Evolutionary conservation across 208 protist species (phyloP).

Genomic region (Leishmania lainsoni): DNA sequence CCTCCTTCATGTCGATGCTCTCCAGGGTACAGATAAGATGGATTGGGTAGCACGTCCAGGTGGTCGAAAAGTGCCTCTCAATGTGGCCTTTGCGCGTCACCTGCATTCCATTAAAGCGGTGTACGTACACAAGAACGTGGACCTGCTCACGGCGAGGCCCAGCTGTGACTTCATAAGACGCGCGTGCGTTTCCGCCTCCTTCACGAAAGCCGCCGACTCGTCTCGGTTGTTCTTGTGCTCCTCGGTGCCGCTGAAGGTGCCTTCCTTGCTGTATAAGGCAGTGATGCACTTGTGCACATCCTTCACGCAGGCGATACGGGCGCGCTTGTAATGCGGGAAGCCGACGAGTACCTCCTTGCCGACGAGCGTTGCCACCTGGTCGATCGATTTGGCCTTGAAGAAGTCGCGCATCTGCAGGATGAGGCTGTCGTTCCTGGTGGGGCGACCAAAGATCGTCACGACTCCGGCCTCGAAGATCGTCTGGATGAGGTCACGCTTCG

Average conservation of each 20-base stretch:
- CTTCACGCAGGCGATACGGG: conserved; percentile 71
- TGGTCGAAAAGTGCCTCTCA: conserved; percentile 68
- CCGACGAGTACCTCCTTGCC: conserved; percentile 85
- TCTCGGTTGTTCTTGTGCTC: conserved; percentile 68
- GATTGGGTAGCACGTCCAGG: conserved; percentile 81
- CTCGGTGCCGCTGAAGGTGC: conserved; percentile 58
- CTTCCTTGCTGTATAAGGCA: conserved; percentile 63
- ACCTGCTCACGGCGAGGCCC: conserved; percentile 68
- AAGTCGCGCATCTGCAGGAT: conserved; percentile 57
- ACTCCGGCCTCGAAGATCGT: conserved; percentile 54
- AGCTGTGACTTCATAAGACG: conserved; percentile 81
- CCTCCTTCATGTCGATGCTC: conserved; percentile 64
- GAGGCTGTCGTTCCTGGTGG: conserved; percentile 73
- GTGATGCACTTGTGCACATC: conserved; percentile 49
- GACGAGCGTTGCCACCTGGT: conserved; percentile 54
- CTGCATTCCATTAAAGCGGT: conserved; percentile 81
- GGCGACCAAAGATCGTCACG: conserved; percentile 80
- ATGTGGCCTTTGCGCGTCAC: conserved; percentile 58
- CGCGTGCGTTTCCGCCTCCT: conserved; percentile 72
- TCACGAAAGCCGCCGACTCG: conserved; percentile 58
- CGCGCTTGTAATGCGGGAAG: conserved; percentile 89
- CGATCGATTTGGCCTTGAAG: conserved; percentile 30
- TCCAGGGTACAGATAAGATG: conserved; percentile 59
- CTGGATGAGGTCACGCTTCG: conserved; percentile 55
- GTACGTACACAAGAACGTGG: conserved; percentile 79